Conservation (phyloP, 2,329 filamentous ascomycete species). For the Aureobasidium sp. region DNA sequence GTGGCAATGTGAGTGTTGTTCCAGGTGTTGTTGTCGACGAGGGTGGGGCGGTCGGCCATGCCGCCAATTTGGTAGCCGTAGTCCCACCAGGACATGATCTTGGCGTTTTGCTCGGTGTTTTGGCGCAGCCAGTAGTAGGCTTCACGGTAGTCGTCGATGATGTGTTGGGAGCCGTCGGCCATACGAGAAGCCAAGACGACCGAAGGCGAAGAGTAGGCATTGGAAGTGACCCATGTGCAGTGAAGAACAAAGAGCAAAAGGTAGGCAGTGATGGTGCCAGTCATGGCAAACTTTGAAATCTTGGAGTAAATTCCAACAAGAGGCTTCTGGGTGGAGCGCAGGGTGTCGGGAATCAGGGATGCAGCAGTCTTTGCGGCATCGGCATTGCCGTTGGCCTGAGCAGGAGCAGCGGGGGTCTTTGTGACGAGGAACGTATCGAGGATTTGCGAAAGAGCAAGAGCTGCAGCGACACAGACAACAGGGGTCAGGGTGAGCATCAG, state of each 20-base stretch:
- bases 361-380: conserved; percentile 51
- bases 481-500: conserved; percentile 96
- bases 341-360: conserved; percentile 44
- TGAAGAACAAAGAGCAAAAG: conserved; percentile 90
- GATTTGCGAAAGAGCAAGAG: conserved; percentile 78
- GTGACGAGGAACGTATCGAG: conserved; percentile 76
- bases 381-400: conserved; percentile 38
- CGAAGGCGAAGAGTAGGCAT: conserved; percentile 96
- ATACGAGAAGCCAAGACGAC: conserved; percentile 88
- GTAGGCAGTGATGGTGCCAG: conserved; percentile 66
- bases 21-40: conserved; percentile 99
- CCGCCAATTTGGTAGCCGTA: conserved; percentile 99
- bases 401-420: conserved; percentile 50
- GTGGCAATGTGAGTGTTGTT: conserved; percentile 99
- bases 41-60: conserved; percentile 93
- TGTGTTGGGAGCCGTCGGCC: conserved; percentile 93
- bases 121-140: conserved; percentile 99
- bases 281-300: conserved; percentile 72
- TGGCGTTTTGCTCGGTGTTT: conserved; percentile 89
- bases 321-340: conserved; percentile 66
- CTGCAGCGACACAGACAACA: conserved; percentile 89
- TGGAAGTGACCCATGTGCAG: conserved; percentile 99
- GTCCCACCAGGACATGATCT: conserved; percentile 99
- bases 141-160: conserved; percentile 98
- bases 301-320: conserved; percentile 76